Percentiles rank a stretch among this genome's conserved stretches.
These are phyloP conservation scores for Kwoniella mangroviensis DNA, from an alignment of 768 basidiomycete species.

Conservation along the genomic window DNA sequence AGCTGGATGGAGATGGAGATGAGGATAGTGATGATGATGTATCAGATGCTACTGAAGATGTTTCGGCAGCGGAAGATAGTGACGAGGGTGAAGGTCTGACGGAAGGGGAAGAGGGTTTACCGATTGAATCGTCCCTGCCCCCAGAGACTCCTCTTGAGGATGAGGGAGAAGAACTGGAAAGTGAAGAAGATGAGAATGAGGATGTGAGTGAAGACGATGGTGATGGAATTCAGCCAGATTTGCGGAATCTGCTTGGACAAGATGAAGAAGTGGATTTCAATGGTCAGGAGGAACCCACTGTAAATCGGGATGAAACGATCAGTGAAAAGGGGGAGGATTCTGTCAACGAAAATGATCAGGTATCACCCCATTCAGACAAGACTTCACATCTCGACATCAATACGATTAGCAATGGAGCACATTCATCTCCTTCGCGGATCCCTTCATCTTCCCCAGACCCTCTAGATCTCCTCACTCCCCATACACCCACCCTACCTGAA, in stretches of 20 bases:
- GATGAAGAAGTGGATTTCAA: constrained; percentile 14
- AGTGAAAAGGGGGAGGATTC: too few relatives aligned
- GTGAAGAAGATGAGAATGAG: constrained; percentile 1
- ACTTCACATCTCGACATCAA: not conserved
- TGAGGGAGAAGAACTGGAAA: constrained; percentile 7
- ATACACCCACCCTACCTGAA: not conserved
- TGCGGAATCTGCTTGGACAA: constrained; percentile 12
- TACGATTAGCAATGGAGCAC: not conserved
- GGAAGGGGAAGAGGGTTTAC: constrained; percentile 41
- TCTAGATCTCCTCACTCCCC: not conserved
- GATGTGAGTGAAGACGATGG: not conserved
- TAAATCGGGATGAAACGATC: too few relatives aligned
- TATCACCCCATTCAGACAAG: not conserved
- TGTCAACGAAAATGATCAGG: not conserved
- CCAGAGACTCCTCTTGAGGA: not conserved
- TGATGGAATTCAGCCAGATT: constrained; percentile 12
- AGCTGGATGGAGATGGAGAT: constrained; percentile 43
- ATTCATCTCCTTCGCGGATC: not conserved
- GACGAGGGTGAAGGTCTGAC: constrained; percentile 25
- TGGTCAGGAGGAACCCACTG: not conserved
- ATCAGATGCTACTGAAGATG: constrained; percentile 22
- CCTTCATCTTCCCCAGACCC: not conserved
- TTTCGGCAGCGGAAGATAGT: constrained; percentile 27
- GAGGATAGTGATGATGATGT: constrained; percentile 49
- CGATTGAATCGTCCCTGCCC: not conserved